Base-by-base conservation (phyloP, 345 rosid species). In the Camelina hispida region DNA sequence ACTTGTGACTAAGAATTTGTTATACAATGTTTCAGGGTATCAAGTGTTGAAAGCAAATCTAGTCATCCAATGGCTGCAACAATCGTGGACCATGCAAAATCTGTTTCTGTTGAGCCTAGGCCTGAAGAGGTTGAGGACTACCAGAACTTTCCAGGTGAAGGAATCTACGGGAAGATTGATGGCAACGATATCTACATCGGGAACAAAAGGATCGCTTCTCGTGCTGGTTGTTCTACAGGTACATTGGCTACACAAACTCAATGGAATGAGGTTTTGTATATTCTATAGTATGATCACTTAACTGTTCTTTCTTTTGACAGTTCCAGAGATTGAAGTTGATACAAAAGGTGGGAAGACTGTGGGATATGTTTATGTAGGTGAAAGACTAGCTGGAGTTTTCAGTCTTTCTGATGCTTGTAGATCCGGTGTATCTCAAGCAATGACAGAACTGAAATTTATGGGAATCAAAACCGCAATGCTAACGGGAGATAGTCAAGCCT, bases 41-140 rank as follows among this genome's bases (percentile, higher is more conserved):
- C 99, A 71, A 90, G 99, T 87, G 82, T 92, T 48, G 98, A 95
- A 83, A 88, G 93, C 62, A 93, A 90, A 72, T 93, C 99, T 14
- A 87, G 96, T 75, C 99, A 95, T 83, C 99, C 98, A 34, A 86
- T 95, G 94, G 98, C 99, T 11, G 75, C 85, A 40, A 80, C 97
- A 15, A 81, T 95, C 2, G 86, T 92, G 20, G 91, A 83, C 3
- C 81, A 88, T 63, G 98, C 79, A 4, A 84, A 78, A 78, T 82
- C 85, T 0, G 79, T 56, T 52, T 86, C 88, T 13, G 30, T 92
- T 15, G 89, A 87, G 81, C 91, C 98, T 44, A 85, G 66, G 40
- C 86, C 98, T 12, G 96, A 88, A 32, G 68, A 73, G 7, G 97
- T 95, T 7, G 80, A 73, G 56, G 82, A 88, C 7, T 95, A 80